phyloP scores from a whole-genome alignment of 352 stramenopile species.

The Globisporangium barbulae region DNA sequence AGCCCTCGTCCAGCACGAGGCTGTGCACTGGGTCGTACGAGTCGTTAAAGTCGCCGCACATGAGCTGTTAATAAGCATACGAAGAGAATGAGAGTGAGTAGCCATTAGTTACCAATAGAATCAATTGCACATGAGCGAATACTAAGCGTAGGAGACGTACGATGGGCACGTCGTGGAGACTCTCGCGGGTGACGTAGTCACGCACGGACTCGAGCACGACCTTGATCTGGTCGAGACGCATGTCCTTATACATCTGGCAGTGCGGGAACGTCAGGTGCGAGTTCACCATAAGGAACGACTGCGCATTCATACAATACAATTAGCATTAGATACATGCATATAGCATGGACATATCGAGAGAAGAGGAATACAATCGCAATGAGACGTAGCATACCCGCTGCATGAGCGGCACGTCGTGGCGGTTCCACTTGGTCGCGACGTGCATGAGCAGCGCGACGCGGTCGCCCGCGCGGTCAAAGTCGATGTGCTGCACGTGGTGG shows the following conservation, averaged over 20 bases:
- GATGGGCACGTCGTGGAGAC: slow-evolving; percentile 67
- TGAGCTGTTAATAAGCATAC: slow-evolving; percentile 30
- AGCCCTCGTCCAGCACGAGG: slow-evolving; percentile 68
- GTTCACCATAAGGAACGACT: slow-evolving; percentile 83
- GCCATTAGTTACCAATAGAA: not conserved
- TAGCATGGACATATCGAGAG: not conserved
- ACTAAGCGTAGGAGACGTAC: slow-evolving; percentile 21
- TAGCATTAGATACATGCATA: not conserved
- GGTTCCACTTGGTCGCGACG: slow-evolving; percentile 79
- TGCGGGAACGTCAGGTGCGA: slow-evolving; percentile 86
- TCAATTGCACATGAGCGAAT: not conserved
- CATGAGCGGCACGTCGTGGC: slow-evolving; percentile 32
- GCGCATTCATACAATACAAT: not conserved
- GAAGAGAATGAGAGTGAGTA: not conserved
- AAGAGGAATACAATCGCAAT: not conserved
- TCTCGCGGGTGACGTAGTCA: slow-evolving; percentile 58
- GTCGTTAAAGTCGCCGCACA: slow-evolving; percentile 88
- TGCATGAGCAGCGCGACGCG: slow-evolving; percentile 83
- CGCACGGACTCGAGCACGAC: slow-evolving; percentile 66
- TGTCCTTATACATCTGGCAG: slow-evolving; percentile 72
- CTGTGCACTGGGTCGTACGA: slow-evolving; percentile 81
- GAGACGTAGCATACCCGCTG: slow-evolving; percentile 42
- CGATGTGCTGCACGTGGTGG: slow-evolving; percentile 73
- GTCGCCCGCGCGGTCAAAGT: slow-evolving; percentile 70
- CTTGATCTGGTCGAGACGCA: slow-evolving; percentile 79